Conservation (phyloP, 441 rosid genomes). For the Francoa sonchifolia region DNA sequence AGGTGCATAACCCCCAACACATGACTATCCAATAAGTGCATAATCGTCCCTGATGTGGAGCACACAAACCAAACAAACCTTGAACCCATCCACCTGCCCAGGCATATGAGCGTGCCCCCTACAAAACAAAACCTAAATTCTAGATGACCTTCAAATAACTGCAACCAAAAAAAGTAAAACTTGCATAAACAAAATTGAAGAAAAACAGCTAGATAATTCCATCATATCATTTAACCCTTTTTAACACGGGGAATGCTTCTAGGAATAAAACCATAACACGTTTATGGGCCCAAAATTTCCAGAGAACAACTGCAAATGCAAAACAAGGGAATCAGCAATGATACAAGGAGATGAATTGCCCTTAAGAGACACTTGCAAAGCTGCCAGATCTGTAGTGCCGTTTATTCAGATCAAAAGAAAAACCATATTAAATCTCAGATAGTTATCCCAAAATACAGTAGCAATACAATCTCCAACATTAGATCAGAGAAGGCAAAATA, state of each 20-base stretch:
- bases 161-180: not conserved
- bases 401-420: constrained; percentile 16
- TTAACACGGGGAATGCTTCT: not conserved
- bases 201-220: no score
- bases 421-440: constrained; percentile 5
- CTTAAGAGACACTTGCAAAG: constrained; percentile 14
- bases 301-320: constrained; percentile 7
- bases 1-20: not conserved
- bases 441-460: constrained; percentile 11
- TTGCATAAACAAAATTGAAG: not conserved
- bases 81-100: not conserved
- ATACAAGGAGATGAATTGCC: constrained; percentile 11
- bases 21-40: not conserved
- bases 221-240: no score
- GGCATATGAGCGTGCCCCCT: constrained; percentile 3
- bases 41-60: not conserved
- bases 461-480: constrained; percentile 14
- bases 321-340: constrained; percentile 1
- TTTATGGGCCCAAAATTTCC: constrained; percentile 6
- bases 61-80: not conserved
- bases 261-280: not conserved
- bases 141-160: constrained; percentile 6
- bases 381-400: constrained; percentile 26
- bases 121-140: constrained; percentile 9
- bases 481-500: constrained; percentile 7